phyloP scores from a whole-genome alignment of 768 basidiomycete species.

The Russula sp. region DNA sequence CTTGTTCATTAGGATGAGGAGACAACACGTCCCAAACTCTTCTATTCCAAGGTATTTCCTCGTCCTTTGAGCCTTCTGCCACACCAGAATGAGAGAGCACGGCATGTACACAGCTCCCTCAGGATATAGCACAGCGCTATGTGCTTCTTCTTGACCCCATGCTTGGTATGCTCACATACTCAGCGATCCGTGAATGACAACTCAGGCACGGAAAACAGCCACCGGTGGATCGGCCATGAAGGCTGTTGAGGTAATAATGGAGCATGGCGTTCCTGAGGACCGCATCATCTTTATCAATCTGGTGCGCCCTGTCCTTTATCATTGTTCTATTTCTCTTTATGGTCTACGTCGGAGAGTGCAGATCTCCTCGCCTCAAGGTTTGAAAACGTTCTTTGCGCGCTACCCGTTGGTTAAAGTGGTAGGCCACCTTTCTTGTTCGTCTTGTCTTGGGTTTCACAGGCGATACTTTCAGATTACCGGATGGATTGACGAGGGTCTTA shows the following conservation, averaged over 20 bases:
- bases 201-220: constrained; percentile 39
- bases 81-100: background rate
- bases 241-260: constrained; percentile 89
- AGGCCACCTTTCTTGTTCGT: constrained; percentile 27
- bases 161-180: constrained; percentile 56
- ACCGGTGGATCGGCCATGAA: constrained; percentile 98
- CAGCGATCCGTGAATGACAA: background rate
- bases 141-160: constrained; percentile 95
- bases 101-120: constrained; percentile 57
- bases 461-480: constrained; percentile 63
- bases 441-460: background rate
- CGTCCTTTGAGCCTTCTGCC: background rate
- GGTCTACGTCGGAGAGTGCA: constrained; percentile 26
- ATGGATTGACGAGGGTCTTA: constrained; percentile 91
- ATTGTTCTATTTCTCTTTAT: background rate
- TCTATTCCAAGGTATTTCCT: constrained; percentile 66
- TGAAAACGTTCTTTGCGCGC: constrained; percentile 65
- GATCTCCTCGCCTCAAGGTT: constrained; percentile 89
- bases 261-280: constrained; percentile 89
- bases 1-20: constrained; percentile 70
- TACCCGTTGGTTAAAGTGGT: constrained; percentile 77
- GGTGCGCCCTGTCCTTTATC: constrained; percentile 37
- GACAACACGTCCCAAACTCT: constrained; percentile 87
- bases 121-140: constrained; percentile 86
- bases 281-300: constrained; percentile 93